phyloP scores from a whole-genome alignment of 805 yeast species.

The Candida ipomoeae region DNA sequence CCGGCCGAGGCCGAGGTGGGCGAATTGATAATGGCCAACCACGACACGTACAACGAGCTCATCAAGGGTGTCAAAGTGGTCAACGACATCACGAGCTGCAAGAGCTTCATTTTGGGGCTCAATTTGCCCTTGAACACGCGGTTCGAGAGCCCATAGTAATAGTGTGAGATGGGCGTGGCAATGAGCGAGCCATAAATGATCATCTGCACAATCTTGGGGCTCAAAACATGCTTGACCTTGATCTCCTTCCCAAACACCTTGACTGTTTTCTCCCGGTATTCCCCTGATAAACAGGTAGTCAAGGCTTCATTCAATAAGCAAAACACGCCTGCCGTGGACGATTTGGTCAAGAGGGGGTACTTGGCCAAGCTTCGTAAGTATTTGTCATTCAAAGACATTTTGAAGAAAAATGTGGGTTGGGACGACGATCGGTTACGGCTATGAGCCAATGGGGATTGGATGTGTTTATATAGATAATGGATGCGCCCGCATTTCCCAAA shows the following conservation, averaged over 20 bases:
- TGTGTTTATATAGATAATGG: constrained; percentile 1
- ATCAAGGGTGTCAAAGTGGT: constrained; percentile 53
- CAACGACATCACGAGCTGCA: constrained; percentile 51
- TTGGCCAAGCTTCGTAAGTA: constrained; percentile 38
- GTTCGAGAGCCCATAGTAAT: constrained; percentile 42
- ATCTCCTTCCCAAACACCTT: constrained; percentile 15
- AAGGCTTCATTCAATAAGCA: constrained; percentile 55
- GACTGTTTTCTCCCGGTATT: constrained; percentile 24
- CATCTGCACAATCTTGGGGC: constrained; percentile 48
- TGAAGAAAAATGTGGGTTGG: not conserved
- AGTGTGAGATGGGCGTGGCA: constrained; percentile 57
- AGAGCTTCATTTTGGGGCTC: constrained; percentile 34
- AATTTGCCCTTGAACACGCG: constrained; percentile 43
- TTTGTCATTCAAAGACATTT: constrained; percentile 22
- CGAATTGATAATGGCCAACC: constrained; percentile 49
- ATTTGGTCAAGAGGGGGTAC: constrained; percentile 57
- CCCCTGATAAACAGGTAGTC: constrained; percentile 49
- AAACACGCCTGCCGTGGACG: constrained; percentile 52
- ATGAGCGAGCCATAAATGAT: constrained; percentile 52
- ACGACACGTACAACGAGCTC: constrained; percentile 45
- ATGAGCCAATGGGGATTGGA: not conserved
- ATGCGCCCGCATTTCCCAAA: constrained; percentile 4
- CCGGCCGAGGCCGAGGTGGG: constrained; percentile 15
- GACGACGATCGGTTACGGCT: not conserved
- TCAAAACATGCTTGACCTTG: constrained; percentile 37